Evolutionary conservation across 2,329 filamentous ascomycete species (phyloP).

Genomic region (Colletotrichum tamarilloi): DNA sequence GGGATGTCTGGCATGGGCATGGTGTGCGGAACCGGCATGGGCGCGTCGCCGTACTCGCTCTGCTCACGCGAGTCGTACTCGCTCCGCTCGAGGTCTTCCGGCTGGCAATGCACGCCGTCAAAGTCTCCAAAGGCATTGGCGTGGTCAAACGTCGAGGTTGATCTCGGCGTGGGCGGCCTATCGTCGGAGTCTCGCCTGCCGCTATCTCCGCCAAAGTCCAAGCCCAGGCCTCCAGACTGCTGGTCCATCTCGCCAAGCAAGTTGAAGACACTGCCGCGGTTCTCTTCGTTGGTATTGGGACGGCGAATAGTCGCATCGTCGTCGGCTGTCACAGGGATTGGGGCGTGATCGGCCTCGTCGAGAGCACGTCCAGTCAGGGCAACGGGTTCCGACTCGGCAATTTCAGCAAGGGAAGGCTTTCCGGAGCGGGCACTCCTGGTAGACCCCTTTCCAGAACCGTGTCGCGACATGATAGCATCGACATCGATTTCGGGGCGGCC

Average conservation of each 20-base stretch:
- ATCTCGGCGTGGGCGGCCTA: constrained; percentile 41
- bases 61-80: constrained; percentile 36
- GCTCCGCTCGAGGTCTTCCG: constrained; percentile 52
- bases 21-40: constrained; percentile 31
- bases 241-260: constrained; percentile 48
- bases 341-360: constrained; percentile 63
- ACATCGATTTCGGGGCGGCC: constrained; percentile 56
- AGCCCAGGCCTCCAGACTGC: constrained; percentile 11
- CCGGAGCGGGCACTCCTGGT: constrained; percentile 61
- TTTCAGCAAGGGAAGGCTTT: constrained; percentile 65
- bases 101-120: constrained; percentile 80
- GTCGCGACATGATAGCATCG: constrained; percentile 56
- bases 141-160: constrained; percentile 57
- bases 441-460: constrained; percentile 67
- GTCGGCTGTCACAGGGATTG: constrained; percentile 42
- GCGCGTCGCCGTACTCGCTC: constrained; percentile 1
- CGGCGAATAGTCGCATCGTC: constrained; percentile 51
- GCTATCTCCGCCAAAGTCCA: constrained; percentile 28
- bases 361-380: constrained; percentile 62
- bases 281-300: constrained; percentile 37
- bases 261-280: constrained; percentile 39
- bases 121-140: constrained; percentile 81
- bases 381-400: constrained; percentile 66
- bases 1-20: constrained; percentile 37
- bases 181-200: constrained; percentile 30